These are phyloP conservation scores for Cryphonectria japonica DNA, from an alignment of 2,329 filamentous ascomycete species.

Conservation along the genomic window DNA sequence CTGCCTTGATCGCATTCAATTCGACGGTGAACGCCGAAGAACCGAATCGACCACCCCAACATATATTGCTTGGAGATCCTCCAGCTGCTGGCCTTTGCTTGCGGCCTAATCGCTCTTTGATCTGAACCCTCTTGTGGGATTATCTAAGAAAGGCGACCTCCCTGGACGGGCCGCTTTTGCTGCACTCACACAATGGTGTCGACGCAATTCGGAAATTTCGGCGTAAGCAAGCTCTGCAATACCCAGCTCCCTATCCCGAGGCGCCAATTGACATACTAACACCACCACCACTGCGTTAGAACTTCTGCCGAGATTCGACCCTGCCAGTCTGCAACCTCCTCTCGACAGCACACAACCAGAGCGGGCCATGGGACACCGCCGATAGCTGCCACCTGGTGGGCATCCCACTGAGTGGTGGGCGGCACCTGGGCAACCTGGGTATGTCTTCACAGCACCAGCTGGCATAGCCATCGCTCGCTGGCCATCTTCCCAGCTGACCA, in stretches of 20 bases:
- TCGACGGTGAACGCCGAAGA: background rate
- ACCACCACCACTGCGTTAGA: constrained; percentile 49
- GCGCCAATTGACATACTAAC: constrained; percentile 34
- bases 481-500: constrained; percentile 30
- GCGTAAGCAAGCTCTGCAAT: constrained; percentile 46
- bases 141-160: background rate
- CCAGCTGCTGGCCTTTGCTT: background rate
- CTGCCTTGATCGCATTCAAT: background rate
- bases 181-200: constrained; percentile 54
- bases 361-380: constrained; percentile 54
- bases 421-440: constrained; percentile 83
- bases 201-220: constrained; percentile 64
- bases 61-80: background rate
- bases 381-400: constrained; percentile 74
- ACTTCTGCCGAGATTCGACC: constrained; percentile 83
- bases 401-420: constrained; percentile 68
- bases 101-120: background rate
- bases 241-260: constrained; percentile 22
- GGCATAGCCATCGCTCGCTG: background rate
- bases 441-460: constrained; percentile 39
- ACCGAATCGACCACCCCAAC: background rate
- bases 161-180: constrained; percentile 28
- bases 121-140: background rate
- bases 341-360: constrained; percentile 60
- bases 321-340: constrained; percentile 86